Evolutionary conservation across 148 eudicot species (phyloP).

Genomic region (Polygonum maritimum): DNA sequence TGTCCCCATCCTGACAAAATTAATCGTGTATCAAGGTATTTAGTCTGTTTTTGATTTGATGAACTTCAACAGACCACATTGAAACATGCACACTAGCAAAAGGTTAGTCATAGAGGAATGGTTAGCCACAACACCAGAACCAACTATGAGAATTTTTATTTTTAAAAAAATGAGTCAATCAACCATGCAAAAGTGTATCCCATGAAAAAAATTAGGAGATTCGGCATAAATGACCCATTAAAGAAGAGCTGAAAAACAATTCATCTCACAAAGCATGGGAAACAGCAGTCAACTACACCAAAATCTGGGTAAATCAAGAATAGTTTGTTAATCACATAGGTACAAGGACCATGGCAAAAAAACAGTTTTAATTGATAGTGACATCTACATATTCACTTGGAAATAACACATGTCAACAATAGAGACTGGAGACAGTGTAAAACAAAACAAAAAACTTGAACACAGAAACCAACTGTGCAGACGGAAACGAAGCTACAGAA

Average conservation of each 20-base stretch:
- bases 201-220: not conserved
- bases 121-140: not conserved
- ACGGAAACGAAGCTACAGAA: not conserved
- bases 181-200: not conserved
- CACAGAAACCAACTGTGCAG: not conserved
- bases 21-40: not conserved
- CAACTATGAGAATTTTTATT: too few species aligned
- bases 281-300: not conserved
- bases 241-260: not conserved
- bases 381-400: not conserved
- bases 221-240: not conserved
- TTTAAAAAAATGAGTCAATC: not conserved
- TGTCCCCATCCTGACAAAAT: constrained; percentile 66
- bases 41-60: not conserved
- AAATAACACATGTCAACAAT: not conserved
- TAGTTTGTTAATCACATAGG: not conserved
- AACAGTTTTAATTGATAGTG: not conserved
- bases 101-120: not conserved
- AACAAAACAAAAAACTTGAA: not conserved
- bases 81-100: not conserved
- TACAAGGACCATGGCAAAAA: not conserved
- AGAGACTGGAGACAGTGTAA: not conserved
- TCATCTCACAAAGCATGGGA: not conserved
- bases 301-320: not conserved
- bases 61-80: not conserved